Evolutionary conservation across 148 eudicot genomes (phyloP).

Genomic region (Cornus controversa): DNA sequence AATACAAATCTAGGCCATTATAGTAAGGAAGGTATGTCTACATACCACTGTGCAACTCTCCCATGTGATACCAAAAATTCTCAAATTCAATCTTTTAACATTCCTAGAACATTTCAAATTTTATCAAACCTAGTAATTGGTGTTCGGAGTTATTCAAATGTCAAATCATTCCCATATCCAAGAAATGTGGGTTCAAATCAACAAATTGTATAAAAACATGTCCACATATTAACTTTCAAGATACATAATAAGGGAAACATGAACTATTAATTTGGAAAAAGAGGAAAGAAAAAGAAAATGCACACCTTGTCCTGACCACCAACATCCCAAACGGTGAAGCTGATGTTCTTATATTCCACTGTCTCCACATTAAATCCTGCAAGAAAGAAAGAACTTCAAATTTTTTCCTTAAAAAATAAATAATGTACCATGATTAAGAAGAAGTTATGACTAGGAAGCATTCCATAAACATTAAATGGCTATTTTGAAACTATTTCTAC

Average conservation of each 20-base stretch:
- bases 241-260: neutral
- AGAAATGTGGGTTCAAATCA: neutral
- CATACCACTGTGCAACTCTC: neutral
- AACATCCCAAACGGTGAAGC: slow-evolving; percentile 35
- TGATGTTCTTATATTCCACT: slow-evolving; percentile 31
- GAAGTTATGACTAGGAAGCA: neutral
- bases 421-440: neutral
- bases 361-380: slow-evolving; percentile 30
- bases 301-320: slow-evolving; percentile 33
- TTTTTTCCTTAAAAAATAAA: neutral
- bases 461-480: neutral
- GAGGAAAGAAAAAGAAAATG: neutral
- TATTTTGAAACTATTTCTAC: neutral
- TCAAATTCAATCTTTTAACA: neutral
- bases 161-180: neutral
- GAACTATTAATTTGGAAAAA: neutral
- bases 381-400: neutral
- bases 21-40: neutral
- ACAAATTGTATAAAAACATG: neutral
- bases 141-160: neutral
- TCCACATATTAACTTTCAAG: neutral
- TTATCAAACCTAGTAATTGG: neutral
- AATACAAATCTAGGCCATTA: neutral
- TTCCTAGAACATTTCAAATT: too few relatives aligned
- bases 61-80: neutral